phyloP scores from a whole-genome alignment of 2,329 filamentous ascomycete species.

The Verticillium klebahnii region DNA sequence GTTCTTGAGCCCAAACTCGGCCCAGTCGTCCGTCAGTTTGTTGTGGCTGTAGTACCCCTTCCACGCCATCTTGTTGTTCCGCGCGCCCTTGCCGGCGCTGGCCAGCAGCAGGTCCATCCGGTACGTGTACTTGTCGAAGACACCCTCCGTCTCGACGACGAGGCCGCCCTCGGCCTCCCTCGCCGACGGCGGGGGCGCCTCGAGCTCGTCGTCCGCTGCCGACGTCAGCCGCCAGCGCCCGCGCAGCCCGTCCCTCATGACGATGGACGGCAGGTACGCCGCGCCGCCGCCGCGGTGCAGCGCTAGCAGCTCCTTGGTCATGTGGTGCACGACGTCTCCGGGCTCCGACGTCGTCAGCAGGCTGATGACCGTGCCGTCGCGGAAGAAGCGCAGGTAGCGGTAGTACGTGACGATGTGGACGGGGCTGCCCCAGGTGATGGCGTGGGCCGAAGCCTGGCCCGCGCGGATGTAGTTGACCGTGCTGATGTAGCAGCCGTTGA shows the following conservation, averaged over 20 bases:
- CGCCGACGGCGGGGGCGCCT: conserved; percentile 16
- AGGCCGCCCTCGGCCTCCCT: conserved; percentile 60
- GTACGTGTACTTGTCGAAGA: conserved; percentile 74
- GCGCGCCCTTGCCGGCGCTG: conserved; percentile 56
- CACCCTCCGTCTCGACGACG: conserved; percentile 82
- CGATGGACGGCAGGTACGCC: conserved; percentile 33
- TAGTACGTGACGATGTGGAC: conserved; percentile 98
- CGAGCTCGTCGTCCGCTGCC: conserved; percentile 22
- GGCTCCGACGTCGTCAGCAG: conserved; percentile 80
- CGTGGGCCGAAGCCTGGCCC: conserved; percentile 67
- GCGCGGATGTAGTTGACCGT: conserved; percentile 92
- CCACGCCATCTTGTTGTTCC: conserved; percentile 87
- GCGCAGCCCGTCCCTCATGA: conserved; percentile 65
- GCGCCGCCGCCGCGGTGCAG: conserved; percentile 29
- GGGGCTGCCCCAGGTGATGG: conserved; percentile 72
- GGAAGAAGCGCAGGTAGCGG: conserved; percentile 91
- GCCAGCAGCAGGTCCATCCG: conserved; percentile 73
- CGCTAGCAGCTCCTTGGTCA: conserved; percentile 67
- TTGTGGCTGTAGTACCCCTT: conserved; percentile 91
- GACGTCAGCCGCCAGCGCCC: conserved; percentile 38
- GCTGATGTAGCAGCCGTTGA: conserved; percentile 93
- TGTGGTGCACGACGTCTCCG: conserved; percentile 77
- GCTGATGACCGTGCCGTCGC: conserved; percentile 78
- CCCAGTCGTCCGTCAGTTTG: conserved; percentile 84
- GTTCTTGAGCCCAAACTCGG: conserved; percentile 65